Percentiles rank a stretch among this genome's conserved stretches.
phyloP scores from a whole-genome alignment of 257 asterid genomes.

The Cordia subcordata region DNA sequence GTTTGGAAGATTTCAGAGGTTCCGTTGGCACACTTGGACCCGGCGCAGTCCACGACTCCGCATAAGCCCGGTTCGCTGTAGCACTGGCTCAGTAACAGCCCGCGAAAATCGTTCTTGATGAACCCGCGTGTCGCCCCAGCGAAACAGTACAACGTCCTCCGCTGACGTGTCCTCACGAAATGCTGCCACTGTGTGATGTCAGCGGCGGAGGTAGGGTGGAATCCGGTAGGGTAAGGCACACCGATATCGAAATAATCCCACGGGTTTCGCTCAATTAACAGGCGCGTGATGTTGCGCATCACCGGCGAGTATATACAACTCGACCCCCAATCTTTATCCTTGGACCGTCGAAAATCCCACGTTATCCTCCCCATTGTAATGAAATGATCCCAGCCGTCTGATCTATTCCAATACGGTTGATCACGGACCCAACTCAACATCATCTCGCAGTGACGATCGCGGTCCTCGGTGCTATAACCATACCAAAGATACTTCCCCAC shows the following conservation, averaged over 20 bases:
- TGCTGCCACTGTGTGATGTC: constrained; percentile 54
- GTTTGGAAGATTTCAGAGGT: constrained; percentile 50
- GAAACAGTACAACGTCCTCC: constrained; percentile 49
- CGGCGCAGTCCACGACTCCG: constrained; percentile 66
- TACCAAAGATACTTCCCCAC: constrained; percentile 48
- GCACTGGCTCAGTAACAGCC: constrained; percentile 51
- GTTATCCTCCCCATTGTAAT: constrained; percentile 61
- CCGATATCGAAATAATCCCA: constrained; percentile 78
- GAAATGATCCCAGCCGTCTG: constrained; percentile 71
- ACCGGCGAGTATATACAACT: constrained; percentile 49
- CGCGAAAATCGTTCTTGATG: constrained; percentile 57
- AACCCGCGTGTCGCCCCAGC: constrained; percentile 69
- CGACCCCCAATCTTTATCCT: constrained; percentile 61
- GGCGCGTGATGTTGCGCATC: constrained; percentile 66
- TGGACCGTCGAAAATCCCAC: constrained; percentile 79
- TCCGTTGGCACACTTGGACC: constrained; percentile 61
- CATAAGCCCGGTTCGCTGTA: constrained; percentile 43
- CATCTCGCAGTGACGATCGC: constrained; percentile 52
- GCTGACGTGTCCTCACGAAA: constrained; percentile 36
- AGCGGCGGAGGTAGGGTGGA: constrained; percentile 53
- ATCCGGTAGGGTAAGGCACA: constrained; percentile 82
- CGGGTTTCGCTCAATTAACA: constrained; percentile 58
- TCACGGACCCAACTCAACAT: constrained; percentile 56
- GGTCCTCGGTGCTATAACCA: constrained; percentile 39
- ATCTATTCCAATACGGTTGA: constrained; percentile 37